Evolutionary conservation across 768 basidiomycete species (phyloP), one percentile per base, ranked within the genome.

Genomic region (Neoboletus brunneissimus): DNA sequence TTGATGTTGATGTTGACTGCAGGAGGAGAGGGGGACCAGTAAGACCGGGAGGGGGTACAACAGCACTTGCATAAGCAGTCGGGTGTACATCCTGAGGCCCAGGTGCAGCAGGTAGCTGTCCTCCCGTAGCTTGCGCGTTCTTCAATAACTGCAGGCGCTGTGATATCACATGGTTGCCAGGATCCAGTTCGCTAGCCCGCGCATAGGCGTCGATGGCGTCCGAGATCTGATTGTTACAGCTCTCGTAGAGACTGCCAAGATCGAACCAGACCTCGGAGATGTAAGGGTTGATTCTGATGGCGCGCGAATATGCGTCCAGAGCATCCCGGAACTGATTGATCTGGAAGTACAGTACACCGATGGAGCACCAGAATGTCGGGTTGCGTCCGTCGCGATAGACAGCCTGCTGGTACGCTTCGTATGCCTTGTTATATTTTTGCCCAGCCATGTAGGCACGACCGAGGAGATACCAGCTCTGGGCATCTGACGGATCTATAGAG

Each of bases 321-420:
- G 96, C 96, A 67, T 99, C 97, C 51, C 95, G 93, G 78, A 92
- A 99, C 70, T 99, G 97, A 74, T 98, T 98, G 78, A 99, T 98
- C 71, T 99, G 95, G 81, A 97, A 99, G 72, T 99, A 99, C 1
- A 99, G 82, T 0, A 99, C 97, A 46, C 97, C 97, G 66, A 99
- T 99, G 23, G 94, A 96, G 71, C 96, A 98, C 97, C 97, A 98
- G 75, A 98, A 99, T 0, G 97, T 98, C 0, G 97, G 97, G 70
- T 98, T 99, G 56, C 94, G 91, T 22, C 96, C 97, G 67, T 99
- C 97, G 51, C 96, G 91, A 74, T 98, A 98, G 18, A 99, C 94
- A 20, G 97, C 96, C 73, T 99, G 97, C 66, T 99, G 97, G 70
- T 98, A 98, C 0, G 95, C 95, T 72, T 99, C 96, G 75, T 99